Conservation (phyloP, 2,329 filamentous ascomycete species). For the Thielaviopsis populi region DNA sequence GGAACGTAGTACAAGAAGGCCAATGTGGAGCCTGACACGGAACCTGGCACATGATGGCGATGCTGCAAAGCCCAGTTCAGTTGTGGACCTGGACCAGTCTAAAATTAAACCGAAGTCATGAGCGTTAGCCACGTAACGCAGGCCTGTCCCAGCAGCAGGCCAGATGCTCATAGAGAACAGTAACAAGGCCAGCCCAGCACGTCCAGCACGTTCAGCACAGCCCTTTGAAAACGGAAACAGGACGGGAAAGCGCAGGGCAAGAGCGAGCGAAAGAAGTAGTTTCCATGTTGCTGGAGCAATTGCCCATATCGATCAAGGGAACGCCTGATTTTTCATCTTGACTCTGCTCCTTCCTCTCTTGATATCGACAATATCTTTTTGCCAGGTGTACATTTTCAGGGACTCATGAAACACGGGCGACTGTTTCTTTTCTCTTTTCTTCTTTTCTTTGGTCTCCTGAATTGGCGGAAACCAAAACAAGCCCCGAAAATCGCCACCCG, state of each 20-base stretch:
- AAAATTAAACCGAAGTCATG: not conserved
- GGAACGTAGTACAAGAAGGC: not conserved
- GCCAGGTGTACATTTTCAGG: not conserved
- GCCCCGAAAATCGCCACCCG: not conserved
- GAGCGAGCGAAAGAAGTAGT: not conserved
- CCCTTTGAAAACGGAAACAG: not conserved
- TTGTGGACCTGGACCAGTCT: not conserved
- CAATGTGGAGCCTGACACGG: not conserved
- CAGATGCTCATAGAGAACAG: not conserved
- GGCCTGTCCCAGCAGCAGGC: not conserved
- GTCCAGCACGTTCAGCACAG: not conserved
- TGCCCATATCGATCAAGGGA: not conserved
- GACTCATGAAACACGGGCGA: not conserved
- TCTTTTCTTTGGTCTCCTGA: not conserved
- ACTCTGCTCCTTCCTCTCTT: not conserved
- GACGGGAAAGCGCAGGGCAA: not conserved
- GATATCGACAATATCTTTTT: not conserved
- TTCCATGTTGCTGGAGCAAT: not conserved
- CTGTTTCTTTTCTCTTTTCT: not conserved
- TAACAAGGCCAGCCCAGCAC: not conserved
- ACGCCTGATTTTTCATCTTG: not conserved
- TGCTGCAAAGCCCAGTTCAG: not conserved
- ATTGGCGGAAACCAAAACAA: not conserved
- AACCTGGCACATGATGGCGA: not conserved
- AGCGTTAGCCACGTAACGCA: not conserved